A percentile compares a stretch with the other conserved stretches of the same genome.
These are phyloP conservation scores for Naumovozyma baii DNA, from an alignment of 805 yeast genomes.

Conservation along the genomic window DNA sequence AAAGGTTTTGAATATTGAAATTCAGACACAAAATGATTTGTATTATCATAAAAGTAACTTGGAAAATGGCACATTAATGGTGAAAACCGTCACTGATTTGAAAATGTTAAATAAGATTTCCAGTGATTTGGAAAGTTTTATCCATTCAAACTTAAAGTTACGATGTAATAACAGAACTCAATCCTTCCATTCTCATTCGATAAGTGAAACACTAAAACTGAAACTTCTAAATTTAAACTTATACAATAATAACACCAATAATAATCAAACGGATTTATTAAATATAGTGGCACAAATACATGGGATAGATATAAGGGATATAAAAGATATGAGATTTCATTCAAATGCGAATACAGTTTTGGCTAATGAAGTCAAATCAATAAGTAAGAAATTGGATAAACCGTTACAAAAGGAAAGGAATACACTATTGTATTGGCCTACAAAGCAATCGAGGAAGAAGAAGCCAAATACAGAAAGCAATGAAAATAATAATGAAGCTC, in stretches of 20 bases:
- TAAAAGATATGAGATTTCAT: slow-evolving; percentile 10
- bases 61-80: no score
- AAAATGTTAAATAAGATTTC: no score
- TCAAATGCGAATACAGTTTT: slow-evolving; percentile 2
- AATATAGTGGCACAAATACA: slow-evolving; percentile 14
- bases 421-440: slow-evolving; percentile 19
- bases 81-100: no score
- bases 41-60: no score
- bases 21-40: no score
- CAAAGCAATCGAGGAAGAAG: slow-evolving; percentile 9
- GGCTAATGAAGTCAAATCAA: slow-evolving; percentile 14
- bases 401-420: slow-evolving; percentile 15
- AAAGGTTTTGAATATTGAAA: no score
- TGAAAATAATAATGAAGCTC: slow-evolving; percentile 1
- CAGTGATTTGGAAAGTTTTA: no score
- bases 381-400: slow-evolving; percentile 18
- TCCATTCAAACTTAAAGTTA: no score
- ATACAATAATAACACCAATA: not conserved
- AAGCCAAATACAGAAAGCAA: slow-evolving; percentile 2
- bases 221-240: not conserved
- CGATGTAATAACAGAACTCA: no score
- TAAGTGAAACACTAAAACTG: not conserved
- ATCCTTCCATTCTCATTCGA: no score
- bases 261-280: not conserved
- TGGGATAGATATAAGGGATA: slow-evolving; percentile 16